Conservation (phyloP, 805 yeast species). For the Candida coleopterorum region DNA sequence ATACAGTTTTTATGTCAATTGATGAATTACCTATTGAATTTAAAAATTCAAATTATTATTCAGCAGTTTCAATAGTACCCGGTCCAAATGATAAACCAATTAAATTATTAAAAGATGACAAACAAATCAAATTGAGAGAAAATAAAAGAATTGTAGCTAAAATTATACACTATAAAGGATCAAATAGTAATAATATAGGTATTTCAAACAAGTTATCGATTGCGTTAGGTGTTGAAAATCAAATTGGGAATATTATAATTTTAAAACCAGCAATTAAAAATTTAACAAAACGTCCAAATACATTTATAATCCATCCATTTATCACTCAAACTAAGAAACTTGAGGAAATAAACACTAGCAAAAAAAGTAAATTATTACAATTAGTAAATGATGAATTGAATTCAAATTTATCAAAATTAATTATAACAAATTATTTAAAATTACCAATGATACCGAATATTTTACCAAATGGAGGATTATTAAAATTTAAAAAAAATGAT, state of each 20-base stretch:
- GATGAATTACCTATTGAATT: slow-evolving; percentile 21
- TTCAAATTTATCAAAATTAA: slow-evolving; percentile 21
- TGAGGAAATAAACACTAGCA: slow-evolving; percentile 20
- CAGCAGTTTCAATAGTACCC: slow-evolving; percentile 46
- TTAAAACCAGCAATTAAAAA: slow-evolving; percentile 42
- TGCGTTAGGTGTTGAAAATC: slow-evolving; percentile 48
- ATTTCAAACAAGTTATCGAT: slow-evolving; percentile 50
- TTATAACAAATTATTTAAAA: slow-evolving; percentile 45
- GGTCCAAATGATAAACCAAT: slow-evolving; percentile 38
- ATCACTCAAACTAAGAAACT: slow-evolving; percentile 37
- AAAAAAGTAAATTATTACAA: slow-evolving; percentile 14
- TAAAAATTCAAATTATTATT: slow-evolving; percentile 26
- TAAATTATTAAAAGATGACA: slow-evolving; percentile 10
- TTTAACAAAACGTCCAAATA: slow-evolving; percentile 33
- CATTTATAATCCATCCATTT: slow-evolving; percentile 51
- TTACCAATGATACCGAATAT: slow-evolving; percentile 45
- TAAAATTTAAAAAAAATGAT: slow-evolving; percentile 46
- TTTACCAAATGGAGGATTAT: slow-evolving; percentile 57
- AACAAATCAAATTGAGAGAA: slow-evolving; percentile 20
- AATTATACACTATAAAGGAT: slow-evolving; percentile 37
- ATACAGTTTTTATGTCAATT: slow-evolving; percentile 44
- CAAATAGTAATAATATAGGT: slow-evolving; percentile 39
- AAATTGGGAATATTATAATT: slow-evolving; percentile 50
- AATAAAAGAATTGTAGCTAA: slow-evolving; percentile 48
- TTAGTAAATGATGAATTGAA: slow-evolving; percentile 16